Evolutionary conservation across 208 protist genomes (phyloP), one percentile per base, ranked within the genome.

Genomic region (Trypanosoma avium): DNA sequence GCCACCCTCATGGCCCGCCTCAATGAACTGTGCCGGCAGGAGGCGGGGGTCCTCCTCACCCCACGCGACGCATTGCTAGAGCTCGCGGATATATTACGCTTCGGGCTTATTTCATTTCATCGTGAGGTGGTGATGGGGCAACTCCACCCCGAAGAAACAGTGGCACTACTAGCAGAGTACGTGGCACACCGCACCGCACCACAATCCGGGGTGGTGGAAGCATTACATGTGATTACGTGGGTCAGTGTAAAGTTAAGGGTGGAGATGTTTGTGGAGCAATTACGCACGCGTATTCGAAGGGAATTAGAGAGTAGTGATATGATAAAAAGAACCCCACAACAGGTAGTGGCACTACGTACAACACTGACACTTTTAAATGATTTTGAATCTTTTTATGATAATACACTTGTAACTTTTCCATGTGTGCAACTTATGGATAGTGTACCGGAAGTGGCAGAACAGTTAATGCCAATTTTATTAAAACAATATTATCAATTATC

Each of bases 401-500:
- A 77, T 58, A 36, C 79, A 8, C 61, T 89, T 47, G 69, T 87
- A 19, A 79, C 73, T 2, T 66, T 89, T 42, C 82, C 79, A 21
- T 71, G 81, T 47, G 67, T 79, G 24, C 74, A 79, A 33, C 49
- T 66, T 6, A 67, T 73, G 24, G 59, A 59, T 21, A 67, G 57
- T 12, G 60, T 47, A 10, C 45, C 57, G 4, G 49, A 58, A 17
- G 61, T 47, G 53, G 61, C 62, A 22, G 63, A 52, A n/a, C 32
- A 63, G 22, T 38, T 80, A 40, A 61, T 81, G 59, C 70, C 75
- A 3, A 52, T 81, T 32, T 64, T 81, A 24, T 52, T 47, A 35
- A 73, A 74, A 19, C 82, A 90, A 46, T 93, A 82, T 70, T 93
- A 93, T 45, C 70, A 81, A 35, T 65, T 93, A 10, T 73, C 72